A percentile compares a stretch with the other conserved stretches of the same genome.
Conservation (phyloP, 495 filamentous ascomycete genomes). For the Podospora anserina region DNA sequence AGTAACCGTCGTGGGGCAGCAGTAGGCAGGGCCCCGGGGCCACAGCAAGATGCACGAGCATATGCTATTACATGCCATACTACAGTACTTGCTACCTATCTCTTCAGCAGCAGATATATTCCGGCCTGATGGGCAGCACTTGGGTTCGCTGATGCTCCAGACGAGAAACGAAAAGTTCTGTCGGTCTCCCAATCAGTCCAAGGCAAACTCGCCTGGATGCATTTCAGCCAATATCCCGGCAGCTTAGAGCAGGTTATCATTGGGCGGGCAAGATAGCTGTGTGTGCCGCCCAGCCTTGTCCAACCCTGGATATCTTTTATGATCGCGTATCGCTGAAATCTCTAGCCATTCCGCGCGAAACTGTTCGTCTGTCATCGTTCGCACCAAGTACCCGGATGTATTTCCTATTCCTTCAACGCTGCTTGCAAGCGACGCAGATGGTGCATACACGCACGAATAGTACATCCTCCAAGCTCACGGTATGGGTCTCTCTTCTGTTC, state of each 20-base stretch:
- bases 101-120: neutral
- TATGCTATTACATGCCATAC: neutral
- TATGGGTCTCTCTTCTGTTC: neutral
- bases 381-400: neutral
- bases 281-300: constrained; percentile 4
- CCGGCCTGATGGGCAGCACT: neutral
- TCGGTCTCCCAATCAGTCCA: constrained; percentile 4
- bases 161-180: neutral
- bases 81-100: neutral
- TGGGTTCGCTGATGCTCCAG: neutral
- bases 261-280: constrained; percentile 1
- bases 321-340: constrained; percentile 6
- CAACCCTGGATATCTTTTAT: neutral
- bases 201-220: constrained; percentile 1
- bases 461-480: neutral
- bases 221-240: neutral
- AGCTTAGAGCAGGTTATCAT: constrained; percentile 4
- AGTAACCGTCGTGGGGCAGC: neutral
- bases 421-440: neutral
- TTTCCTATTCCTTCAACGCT: neutral
- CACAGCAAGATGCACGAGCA: neutral
- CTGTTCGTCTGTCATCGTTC: neutral
- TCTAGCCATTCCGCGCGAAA: neutral
- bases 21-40: neutral
- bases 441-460: neutral